A percentile compares a stretch with the other conserved stretches of the same genome.
phyloP scores from a whole-genome alignment of 805 yeast genomes.

The Yamadazyma nakazawae region DNA sequence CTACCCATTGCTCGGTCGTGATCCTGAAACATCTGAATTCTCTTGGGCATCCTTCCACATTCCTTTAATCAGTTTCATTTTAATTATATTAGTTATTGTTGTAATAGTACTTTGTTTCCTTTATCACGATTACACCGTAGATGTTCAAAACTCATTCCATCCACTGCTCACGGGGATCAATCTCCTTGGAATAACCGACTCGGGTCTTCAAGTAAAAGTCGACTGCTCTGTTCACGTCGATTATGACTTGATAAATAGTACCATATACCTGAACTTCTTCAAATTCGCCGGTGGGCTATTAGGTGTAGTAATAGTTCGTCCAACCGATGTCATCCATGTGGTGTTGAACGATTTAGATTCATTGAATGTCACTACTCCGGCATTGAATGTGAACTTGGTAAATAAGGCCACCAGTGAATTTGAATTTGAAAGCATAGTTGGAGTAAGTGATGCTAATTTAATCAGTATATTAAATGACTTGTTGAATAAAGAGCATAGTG shows the following conservation, averaged over 20 bases:
- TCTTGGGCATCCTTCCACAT: constrained; percentile 7
- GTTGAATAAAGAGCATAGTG: constrained; percentile 14
- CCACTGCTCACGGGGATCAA: constrained; percentile 24
- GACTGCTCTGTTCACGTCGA: constrained; percentile 23
- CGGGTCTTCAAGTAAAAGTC: constrained; percentile 29
- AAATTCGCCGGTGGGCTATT: constrained; percentile 20
- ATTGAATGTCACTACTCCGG: constrained; percentile 12
- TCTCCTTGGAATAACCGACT: constrained; percentile 19
- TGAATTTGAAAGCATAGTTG: constrained; percentile 10
- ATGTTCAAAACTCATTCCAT: constrained; percentile 18
- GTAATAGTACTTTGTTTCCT: constrained; percentile 13
- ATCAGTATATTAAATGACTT: constrained; percentile 14
- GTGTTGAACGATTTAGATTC: constrained; percentile 16
- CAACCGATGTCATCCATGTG: constrained; percentile 17
- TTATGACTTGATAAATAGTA: constrained; percentile 24
- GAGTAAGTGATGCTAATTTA: constrained; percentile 10
- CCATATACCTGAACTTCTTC: constrained; percentile 19
- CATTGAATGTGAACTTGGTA: constrained; percentile 6
- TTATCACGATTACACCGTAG: constrained; percentile 12
- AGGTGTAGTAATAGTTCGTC: constrained; percentile 22
- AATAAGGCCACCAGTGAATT: constrained; percentile 9
- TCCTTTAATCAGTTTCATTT: constrained; percentile 10
- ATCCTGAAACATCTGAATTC: neutral
- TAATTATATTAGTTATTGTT: constrained; percentile 12
- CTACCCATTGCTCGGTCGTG: constrained; percentile 7